A percentile compares a stretch with the other conserved stretches of the same genome.
phyloP scores from a whole-genome alignment of 495 filamentous ascomycete genomes.

The Jackrogersella multiformis region DNA sequence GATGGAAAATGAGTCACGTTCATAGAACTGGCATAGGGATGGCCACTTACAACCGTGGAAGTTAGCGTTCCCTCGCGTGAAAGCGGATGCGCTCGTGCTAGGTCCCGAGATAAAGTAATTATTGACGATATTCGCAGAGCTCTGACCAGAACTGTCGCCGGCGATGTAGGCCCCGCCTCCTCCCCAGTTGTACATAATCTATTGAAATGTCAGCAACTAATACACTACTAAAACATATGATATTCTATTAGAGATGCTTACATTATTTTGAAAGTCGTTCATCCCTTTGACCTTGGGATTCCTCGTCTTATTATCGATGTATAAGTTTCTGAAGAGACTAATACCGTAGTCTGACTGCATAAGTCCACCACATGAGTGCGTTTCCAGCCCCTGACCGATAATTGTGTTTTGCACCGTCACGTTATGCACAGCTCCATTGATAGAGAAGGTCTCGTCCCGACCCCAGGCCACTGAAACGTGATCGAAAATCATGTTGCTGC shows the following conservation, averaged over 20 bases:
- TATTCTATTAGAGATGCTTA: background rate
- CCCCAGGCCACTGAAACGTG: conserved; percentile 52
- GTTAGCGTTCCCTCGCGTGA: conserved; percentile 47
- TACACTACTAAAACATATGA: too few species aligned
- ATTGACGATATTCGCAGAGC: conserved; percentile 51
- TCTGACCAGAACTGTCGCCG: conserved; percentile 48
- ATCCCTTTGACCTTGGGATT: conserved; percentile 45
- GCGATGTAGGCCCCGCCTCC: conserved; percentile 50
- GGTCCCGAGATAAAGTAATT: conserved; percentile 58
- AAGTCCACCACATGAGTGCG: conserved; percentile 46
- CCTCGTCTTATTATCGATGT: conserved; percentile 53
- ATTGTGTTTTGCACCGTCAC: conserved; percentile 55
- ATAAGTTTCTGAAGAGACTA: conserved; percentile 51
- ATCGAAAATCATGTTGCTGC: conserved; percentile 53
- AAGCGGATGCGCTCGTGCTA: conserved; percentile 48
- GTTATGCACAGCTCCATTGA: conserved; percentile 48
- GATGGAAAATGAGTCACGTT: background rate
- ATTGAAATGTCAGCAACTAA: background rate
- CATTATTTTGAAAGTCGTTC: conserved; percentile 45
- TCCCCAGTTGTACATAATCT: conserved; percentile 54
- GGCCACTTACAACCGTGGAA: conserved; percentile 46
- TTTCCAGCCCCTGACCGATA: conserved; percentile 52
- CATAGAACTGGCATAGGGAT: background rate
- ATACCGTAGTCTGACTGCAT: conserved; percentile 44
- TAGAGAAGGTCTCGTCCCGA: conserved; percentile 50